Conservation (phyloP, 1,139 yeast species). For the Lizanozyma gosingica region DNA sequence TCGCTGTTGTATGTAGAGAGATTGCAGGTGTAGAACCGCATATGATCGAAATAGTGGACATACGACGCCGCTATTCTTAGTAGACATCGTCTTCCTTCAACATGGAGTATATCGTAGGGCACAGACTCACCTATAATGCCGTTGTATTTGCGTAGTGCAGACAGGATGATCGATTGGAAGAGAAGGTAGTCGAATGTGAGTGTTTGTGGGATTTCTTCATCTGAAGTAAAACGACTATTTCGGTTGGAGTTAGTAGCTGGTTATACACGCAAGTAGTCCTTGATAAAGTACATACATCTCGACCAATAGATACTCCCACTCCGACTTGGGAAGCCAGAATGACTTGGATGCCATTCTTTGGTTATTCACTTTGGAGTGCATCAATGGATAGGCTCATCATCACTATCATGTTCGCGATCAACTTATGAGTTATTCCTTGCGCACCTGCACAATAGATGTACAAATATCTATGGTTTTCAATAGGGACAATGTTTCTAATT, state of each 20-base stretch:
- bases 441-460: no score
- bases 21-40: conserved; percentile 14
- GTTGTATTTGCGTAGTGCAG: conserved; percentile 22
- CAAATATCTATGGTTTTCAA: no score
- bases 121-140: conserved; percentile 35
- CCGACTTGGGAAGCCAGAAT: not conserved
- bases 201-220: conserved; percentile 4
- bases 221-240: no score
- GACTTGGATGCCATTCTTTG: no score
- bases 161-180: conserved; percentile 29
- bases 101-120: conserved; percentile 28
- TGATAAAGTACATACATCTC: not conserved
- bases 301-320: conserved; percentile 5
- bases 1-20: conserved; percentile 3
- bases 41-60: conserved; percentile 11
- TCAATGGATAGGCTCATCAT: no score
- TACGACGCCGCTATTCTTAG: conserved; percentile 14
- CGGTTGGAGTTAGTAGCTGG: no score
- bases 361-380: no score
- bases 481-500: no score
- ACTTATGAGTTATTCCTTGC: no score
- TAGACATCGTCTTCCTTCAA: conserved; percentile 3
- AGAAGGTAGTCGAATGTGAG: conserved; percentile 24
- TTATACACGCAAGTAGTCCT: not conserved
- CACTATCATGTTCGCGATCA: no score